These are phyloP conservation scores for Diaporthe sp. DNA, from an alignment of 2,329 filamentous ascomycete genomes.

Conservation along the genomic window DNA sequence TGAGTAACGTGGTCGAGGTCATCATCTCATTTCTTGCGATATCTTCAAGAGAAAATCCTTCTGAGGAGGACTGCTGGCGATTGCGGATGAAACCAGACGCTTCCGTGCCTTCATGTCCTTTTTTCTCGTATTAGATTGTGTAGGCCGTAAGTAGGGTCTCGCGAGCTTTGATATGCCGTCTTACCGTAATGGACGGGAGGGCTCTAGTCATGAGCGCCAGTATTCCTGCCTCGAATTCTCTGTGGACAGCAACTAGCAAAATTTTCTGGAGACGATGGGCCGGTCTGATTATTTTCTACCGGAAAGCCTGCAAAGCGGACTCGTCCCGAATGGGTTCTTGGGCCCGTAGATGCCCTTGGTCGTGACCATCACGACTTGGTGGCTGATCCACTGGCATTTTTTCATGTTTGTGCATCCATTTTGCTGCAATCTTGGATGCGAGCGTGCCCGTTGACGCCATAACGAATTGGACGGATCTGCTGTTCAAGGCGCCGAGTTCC, in stretches of 20 bases:
- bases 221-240: neutral
- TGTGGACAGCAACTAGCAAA: neutral
- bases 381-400: neutral
- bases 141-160: neutral
- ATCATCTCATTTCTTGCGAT: neutral
- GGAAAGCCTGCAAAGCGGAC: neutral
- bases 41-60: neutral
- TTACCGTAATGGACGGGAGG: neutral
- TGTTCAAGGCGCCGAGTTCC: neutral
- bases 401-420: neutral
- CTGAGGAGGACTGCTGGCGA: neutral
- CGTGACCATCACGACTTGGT: neutral
- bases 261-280: too few relatives aligned
- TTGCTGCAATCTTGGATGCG: neutral
- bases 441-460: neutral
- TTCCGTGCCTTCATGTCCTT: neutral
- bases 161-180: neutral
- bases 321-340: neutral
- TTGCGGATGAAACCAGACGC: neutral
- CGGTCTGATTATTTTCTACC: neutral
- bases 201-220: neutral
- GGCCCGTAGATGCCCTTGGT: neutral
- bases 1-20: neutral
- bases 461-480: neutral
- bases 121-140: neutral